A percentile compares a stretch with the other conserved stretches of the same genome.
Evolutionary conservation across 768 basidiomycete species (phyloP).

Genomic region (Auricularia sp.): DNA sequence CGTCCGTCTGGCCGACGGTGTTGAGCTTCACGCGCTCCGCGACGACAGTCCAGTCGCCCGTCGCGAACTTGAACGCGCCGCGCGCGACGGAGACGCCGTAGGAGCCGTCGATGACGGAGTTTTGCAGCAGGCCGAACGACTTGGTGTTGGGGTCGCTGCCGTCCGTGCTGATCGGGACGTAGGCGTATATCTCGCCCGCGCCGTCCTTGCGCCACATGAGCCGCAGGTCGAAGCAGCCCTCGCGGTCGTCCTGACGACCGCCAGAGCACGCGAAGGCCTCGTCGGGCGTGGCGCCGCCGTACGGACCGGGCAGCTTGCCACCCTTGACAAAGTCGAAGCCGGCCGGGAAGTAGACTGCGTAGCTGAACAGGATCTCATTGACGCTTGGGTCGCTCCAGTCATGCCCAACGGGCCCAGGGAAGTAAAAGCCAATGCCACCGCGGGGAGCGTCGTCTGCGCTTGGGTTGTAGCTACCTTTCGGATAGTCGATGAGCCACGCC

Average conservation of each 20-base stretch:
- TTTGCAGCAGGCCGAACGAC: conserved; percentile 12
- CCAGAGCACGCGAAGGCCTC: conserved; percentile 53
- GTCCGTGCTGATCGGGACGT: conserved; percentile 50
- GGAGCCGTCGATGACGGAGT: conserved; percentile 39
- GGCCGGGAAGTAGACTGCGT: conserved; percentile 3
- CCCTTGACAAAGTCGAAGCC: conserved; percentile 57
- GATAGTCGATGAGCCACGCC: conserved; percentile 44
- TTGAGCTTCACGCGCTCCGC: conserved; percentile 66
- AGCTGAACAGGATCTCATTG: not conserved
- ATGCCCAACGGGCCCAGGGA: conserved; percentile 52
- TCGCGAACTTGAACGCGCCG: conserved; percentile 52
- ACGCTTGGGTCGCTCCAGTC: conserved; percentile 36
- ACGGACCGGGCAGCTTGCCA: conserved; percentile 69
- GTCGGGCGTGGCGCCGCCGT: conserved; percentile 41
- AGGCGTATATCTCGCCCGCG: conserved; percentile 60
- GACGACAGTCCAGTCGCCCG: conserved; percentile 59
- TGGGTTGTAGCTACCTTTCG: conserved; percentile 51
- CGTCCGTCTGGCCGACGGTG: conserved; percentile 57
- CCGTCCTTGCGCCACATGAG: conserved; percentile 61
- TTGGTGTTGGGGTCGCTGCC: conserved; percentile 20
- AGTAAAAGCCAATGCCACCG: conserved; percentile 69
- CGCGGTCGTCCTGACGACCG: conserved; percentile 48
- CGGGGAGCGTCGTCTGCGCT: conserved; percentile 25
- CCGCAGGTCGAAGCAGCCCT: conserved; percentile 52
- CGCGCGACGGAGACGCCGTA: conserved; percentile 65